These are phyloP conservation scores for Talaromyces islandicus DNA, from an alignment of 2,329 filamentous ascomycete genomes.

Conservation along the genomic window DNA sequence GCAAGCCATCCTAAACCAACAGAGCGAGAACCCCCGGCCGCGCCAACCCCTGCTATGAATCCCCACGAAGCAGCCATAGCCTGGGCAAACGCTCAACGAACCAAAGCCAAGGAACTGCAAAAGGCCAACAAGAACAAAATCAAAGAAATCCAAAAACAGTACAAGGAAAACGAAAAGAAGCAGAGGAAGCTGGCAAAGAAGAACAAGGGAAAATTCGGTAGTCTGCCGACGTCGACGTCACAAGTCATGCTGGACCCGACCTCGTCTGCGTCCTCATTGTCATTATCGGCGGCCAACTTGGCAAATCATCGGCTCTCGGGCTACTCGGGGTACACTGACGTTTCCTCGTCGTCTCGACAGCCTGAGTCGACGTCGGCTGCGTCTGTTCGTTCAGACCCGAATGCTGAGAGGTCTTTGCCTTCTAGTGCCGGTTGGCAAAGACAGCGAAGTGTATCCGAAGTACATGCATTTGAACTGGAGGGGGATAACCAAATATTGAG, in stretches of 20 bases:
- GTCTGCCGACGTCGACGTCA: not conserved
- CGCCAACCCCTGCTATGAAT: not conserved
- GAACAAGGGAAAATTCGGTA: not conserved
- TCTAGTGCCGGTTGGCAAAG: not conserved
- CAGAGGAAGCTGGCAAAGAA: conserved; percentile 8
- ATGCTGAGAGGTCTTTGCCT: not conserved
- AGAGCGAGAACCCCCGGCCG: not conserved
- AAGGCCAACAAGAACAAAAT: conserved; percentile 10
- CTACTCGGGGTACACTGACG: not conserved
- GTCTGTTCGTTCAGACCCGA: not conserved
- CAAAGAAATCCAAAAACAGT: conserved; percentile 5
- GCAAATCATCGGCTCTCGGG: not conserved
- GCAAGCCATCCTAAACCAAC: not conserved
- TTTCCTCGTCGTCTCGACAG: not conserved
- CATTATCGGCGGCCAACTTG: not conserved
- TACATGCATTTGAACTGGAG: not conserved
- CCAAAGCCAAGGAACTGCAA: conserved; percentile 9
- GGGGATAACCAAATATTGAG: not conserved
- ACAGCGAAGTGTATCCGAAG: not conserved
- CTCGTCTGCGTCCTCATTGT: not conserved
- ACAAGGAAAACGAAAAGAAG: conserved; percentile 11
- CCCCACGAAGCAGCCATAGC: conserved; percentile 11
- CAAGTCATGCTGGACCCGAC: not conserved
- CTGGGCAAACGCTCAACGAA: conserved; percentile 10
- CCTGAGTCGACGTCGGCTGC: not conserved